Conservation (phyloP, 108 stramenopile genomes). For the Epithemia pelagica region DNA sequence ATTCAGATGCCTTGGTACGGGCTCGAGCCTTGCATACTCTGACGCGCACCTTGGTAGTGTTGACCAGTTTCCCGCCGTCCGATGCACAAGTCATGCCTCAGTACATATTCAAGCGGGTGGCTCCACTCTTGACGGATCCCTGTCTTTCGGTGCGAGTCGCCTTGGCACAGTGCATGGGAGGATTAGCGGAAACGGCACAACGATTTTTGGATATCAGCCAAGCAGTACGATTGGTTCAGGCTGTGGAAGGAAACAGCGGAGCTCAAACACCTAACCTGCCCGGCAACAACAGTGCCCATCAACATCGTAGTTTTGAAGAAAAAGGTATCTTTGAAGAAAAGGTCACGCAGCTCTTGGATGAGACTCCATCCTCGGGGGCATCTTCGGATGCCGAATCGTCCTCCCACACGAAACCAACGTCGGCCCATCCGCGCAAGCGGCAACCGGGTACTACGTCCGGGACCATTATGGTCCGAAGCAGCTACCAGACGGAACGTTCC, state of each 20-base stretch:
- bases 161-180: constrained; percentile 76
- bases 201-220: constrained; percentile 89
- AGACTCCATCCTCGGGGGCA: background rate
- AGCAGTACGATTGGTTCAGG: constrained; percentile 71
- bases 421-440: background rate
- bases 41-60: constrained; percentile 51
- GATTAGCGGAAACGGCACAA: constrained; percentile 75
- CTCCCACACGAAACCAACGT: constrained; percentile 13
- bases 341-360: constrained; percentile 33
- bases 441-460: background rate
- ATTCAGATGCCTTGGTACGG: constrained; percentile 81
- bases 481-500: constrained; percentile 73
- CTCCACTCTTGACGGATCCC: constrained; percentile 80
- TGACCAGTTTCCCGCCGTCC: constrained; percentile 81
- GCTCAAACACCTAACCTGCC: background rate
- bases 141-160: constrained; percentile 76
- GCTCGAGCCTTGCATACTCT: constrained; percentile 68
- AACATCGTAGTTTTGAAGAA: background rate
- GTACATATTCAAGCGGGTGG: constrained; percentile 91
- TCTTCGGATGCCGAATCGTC: constrained; percentile 12
- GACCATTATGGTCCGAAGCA: constrained; percentile 41
- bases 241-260: constrained; percentile 49
- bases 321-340: constrained; percentile 39
- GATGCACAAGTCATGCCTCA: constrained; percentile 90
- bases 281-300: background rate